These are phyloP conservation scores for Rhizophora mangle DNA, from an alignment of 345 rosid genomes.

Conservation along the genomic window DNA sequence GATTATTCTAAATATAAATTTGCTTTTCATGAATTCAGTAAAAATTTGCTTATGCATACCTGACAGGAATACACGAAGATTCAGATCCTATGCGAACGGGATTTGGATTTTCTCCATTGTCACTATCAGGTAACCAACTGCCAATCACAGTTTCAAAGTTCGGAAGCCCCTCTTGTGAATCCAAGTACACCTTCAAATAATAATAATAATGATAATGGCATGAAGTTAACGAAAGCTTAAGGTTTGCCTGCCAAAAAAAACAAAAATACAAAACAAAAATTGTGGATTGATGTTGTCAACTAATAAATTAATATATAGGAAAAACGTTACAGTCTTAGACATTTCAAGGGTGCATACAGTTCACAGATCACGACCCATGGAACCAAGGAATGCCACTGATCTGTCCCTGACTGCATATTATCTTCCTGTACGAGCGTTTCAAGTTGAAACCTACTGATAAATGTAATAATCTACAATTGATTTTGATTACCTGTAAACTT, in stretches of 20 bases:
- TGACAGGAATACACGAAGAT: constrained; percentile 29
- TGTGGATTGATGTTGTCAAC: background rate
- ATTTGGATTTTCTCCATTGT: constrained; percentile 26
- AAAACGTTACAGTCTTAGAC: background rate
- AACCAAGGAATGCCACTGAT: no score
- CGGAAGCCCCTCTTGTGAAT: constrained; percentile 30
- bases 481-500: constrained; percentile 16
- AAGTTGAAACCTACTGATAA: background rate
- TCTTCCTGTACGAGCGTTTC: no score
- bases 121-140: constrained; percentile 35
- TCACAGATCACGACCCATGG: no score
- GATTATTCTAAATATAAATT: no score
- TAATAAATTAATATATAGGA: background rate
- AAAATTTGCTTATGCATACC: constrained; percentile 14
- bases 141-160: constrained; percentile 29
- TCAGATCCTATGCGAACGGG: constrained; percentile 23
- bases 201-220: background rate
- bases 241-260: background rate
- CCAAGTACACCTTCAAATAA: constrained; percentile 24
- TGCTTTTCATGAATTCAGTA: background rate
- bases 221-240: background rate
- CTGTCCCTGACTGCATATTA: no score
- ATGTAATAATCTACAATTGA: background rate
- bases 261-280: background rate
- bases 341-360: no score